Percentiles rank a stretch among this genome's conserved stretches.
Conservation (phyloP, 2,329 filamentous ascomycete species). For the Pseudocercospora fijiensis region DNA sequence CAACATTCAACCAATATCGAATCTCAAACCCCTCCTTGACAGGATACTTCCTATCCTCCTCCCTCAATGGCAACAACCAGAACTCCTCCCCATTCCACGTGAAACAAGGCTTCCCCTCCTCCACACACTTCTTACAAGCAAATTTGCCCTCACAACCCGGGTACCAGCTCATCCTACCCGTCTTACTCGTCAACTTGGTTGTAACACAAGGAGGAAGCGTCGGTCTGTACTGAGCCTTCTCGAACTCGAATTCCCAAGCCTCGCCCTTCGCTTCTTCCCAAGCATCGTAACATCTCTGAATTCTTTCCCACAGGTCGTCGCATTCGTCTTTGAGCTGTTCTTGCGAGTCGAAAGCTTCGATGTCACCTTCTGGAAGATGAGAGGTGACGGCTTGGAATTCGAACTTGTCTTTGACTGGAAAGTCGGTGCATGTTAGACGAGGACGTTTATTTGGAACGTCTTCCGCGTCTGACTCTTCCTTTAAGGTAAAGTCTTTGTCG, state of each 20-base stretch:
- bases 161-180: slow-evolving; percentile 27
- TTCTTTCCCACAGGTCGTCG: slow-evolving; percentile 27
- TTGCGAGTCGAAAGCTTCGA: slow-evolving; percentile 17
- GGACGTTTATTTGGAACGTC: neutral
- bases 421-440: neutral
- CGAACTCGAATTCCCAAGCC: slow-evolving; percentile 28
- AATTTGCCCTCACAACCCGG: slow-evolving; percentile 27
- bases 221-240: slow-evolving; percentile 17
- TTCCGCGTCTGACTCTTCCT: neutral
- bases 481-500: slow-evolving; percentile 8
- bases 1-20: slow-evolving; percentile 30
- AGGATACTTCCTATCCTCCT: slow-evolving; percentile 26
- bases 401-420: slow-evolving; percentile 19
- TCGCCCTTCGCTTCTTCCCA: slow-evolving; percentile 30
- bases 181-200: slow-evolving; percentile 23
- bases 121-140: slow-evolving; percentile 32
- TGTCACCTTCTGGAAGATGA: slow-evolving; percentile 18
- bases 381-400: slow-evolving; percentile 26
- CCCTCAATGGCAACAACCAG: slow-evolving; percentile 32
- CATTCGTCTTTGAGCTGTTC: slow-evolving; percentile 17
- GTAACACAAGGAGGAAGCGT: slow-evolving; percentile 24
- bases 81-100: slow-evolving; percentile 30
- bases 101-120: slow-evolving; percentile 25
- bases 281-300: slow-evolving; percentile 17
- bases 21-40: slow-evolving; percentile 28